Conservation (phyloP, 2,329 filamentous ascomycete genomes). For the Cephalotrichum gorgonifer region DNA sequence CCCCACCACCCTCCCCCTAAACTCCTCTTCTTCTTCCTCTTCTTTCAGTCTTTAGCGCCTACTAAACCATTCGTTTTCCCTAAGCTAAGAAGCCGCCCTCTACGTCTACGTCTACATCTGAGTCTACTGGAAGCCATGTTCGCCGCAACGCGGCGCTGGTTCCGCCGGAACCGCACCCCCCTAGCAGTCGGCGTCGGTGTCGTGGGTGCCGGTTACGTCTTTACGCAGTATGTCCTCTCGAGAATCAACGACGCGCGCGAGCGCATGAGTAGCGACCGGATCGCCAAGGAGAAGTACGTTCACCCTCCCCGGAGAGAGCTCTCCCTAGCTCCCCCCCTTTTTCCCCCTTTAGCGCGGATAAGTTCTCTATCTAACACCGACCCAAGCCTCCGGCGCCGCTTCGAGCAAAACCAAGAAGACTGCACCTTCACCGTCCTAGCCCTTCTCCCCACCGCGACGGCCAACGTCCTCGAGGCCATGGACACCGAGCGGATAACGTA, state of each 20-base stretch:
- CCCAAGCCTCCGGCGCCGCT: constrained; percentile 76
- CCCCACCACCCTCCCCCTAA: no score
- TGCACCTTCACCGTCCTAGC: constrained; percentile 98
- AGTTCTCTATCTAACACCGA: constrained; percentile 5
- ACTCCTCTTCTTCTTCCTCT: not conserved
- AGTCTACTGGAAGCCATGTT: no score
- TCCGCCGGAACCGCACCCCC: constrained; percentile 82
- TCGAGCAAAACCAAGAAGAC: constrained; percentile 98
- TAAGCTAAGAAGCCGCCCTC: not conserved
- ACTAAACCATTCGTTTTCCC: not conserved
- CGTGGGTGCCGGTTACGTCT: constrained; percentile 81
- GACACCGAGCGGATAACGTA: constrained; percentile 89
- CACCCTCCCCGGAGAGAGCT: no score
- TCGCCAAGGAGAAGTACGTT: constrained; percentile 85
- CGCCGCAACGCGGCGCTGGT: constrained; percentile 73
- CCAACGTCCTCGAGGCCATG: constrained; percentile 77
- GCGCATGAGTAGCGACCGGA: constrained; percentile 92
- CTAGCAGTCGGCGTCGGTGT: constrained; percentile 82
- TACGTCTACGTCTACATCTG: not conserved
- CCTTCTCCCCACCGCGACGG: constrained; percentile 79
- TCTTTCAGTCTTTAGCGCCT: not conserved
- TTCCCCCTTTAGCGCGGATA: not conserved
- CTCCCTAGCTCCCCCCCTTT: not conserved
- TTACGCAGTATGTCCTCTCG: constrained; percentile 80
- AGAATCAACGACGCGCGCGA: constrained; percentile 91